Evolutionary conservation across 345 rosid genomes (phyloP).

Genomic region (Reutealis trisperma): DNA sequence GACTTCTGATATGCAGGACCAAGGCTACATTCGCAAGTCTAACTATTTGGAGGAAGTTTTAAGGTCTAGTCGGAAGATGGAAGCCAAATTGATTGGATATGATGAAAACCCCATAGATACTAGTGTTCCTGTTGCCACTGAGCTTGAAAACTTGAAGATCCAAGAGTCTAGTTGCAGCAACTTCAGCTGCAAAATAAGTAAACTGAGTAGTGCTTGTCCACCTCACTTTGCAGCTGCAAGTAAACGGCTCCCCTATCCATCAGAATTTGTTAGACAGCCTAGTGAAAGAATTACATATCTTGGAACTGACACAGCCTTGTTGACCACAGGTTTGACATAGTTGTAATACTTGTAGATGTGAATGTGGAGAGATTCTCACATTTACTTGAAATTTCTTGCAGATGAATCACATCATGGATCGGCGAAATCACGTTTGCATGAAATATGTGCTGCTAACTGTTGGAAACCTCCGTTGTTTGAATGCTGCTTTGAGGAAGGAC

Average conservation of each 20-base stretch:
- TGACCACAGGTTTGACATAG: constrained; percentile 23
- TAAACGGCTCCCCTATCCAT: constrained; percentile 12
- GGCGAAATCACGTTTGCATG: constrained; percentile 59
- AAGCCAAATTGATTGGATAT: constrained; percentile 78
- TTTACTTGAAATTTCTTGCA: constrained; percentile 22
- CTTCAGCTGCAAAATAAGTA: constrained; percentile 18
- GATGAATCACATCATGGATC: constrained; percentile 44
- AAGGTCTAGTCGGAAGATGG: constrained; percentile 45
- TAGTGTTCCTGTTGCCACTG: constrained; percentile 22
- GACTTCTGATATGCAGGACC: constrained; percentile 46
- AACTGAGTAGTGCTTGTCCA: constrained; percentile 14
- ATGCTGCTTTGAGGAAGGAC: constrained; percentile 77
- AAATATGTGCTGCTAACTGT: constrained; percentile 64
- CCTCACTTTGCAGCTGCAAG: constrained; percentile 27
- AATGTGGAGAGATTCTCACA: constrained; percentile 5
- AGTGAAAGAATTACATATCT: constrained; percentile 15
- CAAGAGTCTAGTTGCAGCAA: constrained; percentile 25
- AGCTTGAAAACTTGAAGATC: constrained; percentile 31
- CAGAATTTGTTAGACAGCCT: constrained; percentile 22
- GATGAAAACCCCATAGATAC: constrained; percentile 67
- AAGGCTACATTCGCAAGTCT: constrained; percentile 46
- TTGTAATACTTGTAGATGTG: constrained; percentile 1
- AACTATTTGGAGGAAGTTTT: constrained; percentile 59
- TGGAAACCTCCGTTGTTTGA: constrained; percentile 73
- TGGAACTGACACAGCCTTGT: constrained; percentile 9